Percentiles rank a stretch among this genome's conserved stretches.
phyloP scores from a whole-genome alignment of 352 stramenopile genomes.

The Globisporangium spinosum region DNA sequence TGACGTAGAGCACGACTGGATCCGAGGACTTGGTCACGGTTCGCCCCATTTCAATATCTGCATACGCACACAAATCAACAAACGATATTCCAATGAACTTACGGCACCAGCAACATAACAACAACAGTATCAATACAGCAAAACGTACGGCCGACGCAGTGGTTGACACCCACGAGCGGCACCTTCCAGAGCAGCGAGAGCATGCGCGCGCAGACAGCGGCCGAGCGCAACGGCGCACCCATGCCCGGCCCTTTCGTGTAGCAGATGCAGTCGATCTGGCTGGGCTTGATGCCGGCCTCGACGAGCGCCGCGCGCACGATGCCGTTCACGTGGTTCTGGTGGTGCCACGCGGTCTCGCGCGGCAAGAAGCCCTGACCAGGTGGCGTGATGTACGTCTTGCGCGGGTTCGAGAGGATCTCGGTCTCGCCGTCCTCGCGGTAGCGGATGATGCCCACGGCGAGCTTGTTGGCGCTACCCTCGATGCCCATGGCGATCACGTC shows the following conservation, averaged over 20 bases:
- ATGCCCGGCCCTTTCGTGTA: constrained; percentile 98
- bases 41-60: constrained; percentile 99
- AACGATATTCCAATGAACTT: constrained; percentile 1
- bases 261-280: constrained; percentile 92
- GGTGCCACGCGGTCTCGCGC: constrained; percentile 98
- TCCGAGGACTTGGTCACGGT: constrained; percentile 93
- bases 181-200: constrained; percentile 94
- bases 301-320: constrained; percentile 93
- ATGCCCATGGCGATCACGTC: constrained; percentile 95
- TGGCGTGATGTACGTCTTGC: constrained; percentile 99
- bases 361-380: constrained; percentile 97
- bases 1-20: constrained; percentile 99
- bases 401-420: constrained; percentile 96
- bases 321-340: constrained; percentile 96
- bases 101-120: not conserved
- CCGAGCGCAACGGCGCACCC: constrained; percentile 96
- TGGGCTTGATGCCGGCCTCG: constrained; percentile 85
- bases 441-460: constrained; percentile 87
- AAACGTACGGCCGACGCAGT: constrained; percentile 95
- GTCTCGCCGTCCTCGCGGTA: constrained; percentile 71
- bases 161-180: constrained; percentile 97
- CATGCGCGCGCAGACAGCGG: constrained; percentile 93
- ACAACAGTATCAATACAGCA: constrained; percentile 2
- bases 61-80: not conserved
- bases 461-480: constrained; percentile 98